Percentiles rank a stretch among this genome's conserved stretches.
phyloP scores from a whole-genome alignment of 1,139 yeast species.

The Magnusiomyces suaveolens region DNA sequence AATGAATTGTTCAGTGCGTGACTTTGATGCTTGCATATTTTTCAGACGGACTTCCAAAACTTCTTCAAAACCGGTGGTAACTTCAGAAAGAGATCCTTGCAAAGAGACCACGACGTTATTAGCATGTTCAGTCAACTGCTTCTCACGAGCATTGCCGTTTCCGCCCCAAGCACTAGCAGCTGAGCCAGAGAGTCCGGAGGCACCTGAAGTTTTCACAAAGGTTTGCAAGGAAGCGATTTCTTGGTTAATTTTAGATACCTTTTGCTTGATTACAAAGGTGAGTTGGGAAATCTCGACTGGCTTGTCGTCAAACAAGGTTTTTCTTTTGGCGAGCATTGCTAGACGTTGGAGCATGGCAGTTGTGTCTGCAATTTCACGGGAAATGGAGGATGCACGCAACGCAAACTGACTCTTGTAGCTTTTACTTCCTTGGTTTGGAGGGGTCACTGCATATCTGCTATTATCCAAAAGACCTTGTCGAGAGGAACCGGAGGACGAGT shows the following conservation, averaged over 20 bases:
- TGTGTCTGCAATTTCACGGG: constrained; percentile 82
- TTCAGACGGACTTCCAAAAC: constrained; percentile 82
- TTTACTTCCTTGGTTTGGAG: constrained; percentile 17
- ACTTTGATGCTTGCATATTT: constrained; percentile 69
- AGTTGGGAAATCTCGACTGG: constrained; percentile 91
- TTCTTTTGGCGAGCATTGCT: constrained; percentile 74
- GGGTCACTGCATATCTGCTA: constrained; percentile 7
- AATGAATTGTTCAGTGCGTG: constrained; percentile 76
- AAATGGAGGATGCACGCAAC: constrained; percentile 69
- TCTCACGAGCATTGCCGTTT: constrained; percentile 40
- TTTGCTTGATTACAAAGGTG: constrained; percentile 87
- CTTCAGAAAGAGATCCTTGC: constrained; percentile 82
- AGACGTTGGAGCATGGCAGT: constrained; percentile 73
- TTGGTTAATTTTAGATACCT: constrained; percentile 77
- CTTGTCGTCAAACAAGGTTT: constrained; percentile 89
- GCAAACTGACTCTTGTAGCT: constrained; percentile 57
- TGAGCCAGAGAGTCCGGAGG: constrained; percentile 6
- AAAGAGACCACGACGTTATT: constrained; percentile 79
- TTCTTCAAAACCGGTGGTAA: constrained; percentile 81
- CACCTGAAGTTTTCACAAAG: constrained; percentile 33
- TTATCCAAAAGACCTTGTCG: constrained; percentile 19
- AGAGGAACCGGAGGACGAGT: constrained; percentile 26
- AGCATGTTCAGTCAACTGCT: constrained; percentile 61
- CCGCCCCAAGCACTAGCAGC: constrained; percentile 30
- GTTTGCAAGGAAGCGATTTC: constrained; percentile 57